Base-by-base conservation (phyloP, 495 filamentous ascomycete genomes). In the Aspergillus affinis region DNA sequence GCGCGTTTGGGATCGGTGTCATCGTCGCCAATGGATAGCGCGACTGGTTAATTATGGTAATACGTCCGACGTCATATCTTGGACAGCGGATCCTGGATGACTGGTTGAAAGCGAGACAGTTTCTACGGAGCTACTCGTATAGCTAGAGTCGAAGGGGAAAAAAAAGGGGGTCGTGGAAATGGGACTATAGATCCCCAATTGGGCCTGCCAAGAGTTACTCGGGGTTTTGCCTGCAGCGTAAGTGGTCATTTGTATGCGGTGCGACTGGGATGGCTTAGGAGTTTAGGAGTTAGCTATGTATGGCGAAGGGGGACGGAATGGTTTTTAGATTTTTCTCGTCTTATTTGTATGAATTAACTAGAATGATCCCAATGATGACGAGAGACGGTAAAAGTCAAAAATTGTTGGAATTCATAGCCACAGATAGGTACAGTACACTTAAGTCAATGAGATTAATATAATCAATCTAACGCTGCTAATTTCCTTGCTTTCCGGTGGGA, bases 51-150 rank as follows among this genome's bases (percentile, higher is more conserved):
- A 49, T 20, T 49, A 49, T 41, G 48, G 48, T 9, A 49, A 26
- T 49, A 49, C 18, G 21, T 48, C 9, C 48, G 6, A 49, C 48
- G 48, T 49, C 48, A 49, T 49, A 21, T 49, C 21, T 19, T 26
- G 18, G 8, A 41, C 36, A 10, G 36, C 36, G 36, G 36, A 41
- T 41, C 36, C 36, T 41, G 9, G 36, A 2, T 41, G 36, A 41
- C 36, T 41, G 36, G 36, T 17, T 41, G 2, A 15, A 10, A 41
- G 13, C 29, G 36, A 41, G 36, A 15, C 36, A 4, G 13, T 41
- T 15, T 41, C 29, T 41, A 6, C 29, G 29, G 29, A 32, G 10
- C 10, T n/a, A 12, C 36, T 41, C 13, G 36, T 41, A 41, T 26
- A 26, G 23, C 23, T 26, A 26, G 23, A 26, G 23, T 26, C 36